Conservation (phyloP, 305 asterid species). For the Euphrasia arctica region DNA sequence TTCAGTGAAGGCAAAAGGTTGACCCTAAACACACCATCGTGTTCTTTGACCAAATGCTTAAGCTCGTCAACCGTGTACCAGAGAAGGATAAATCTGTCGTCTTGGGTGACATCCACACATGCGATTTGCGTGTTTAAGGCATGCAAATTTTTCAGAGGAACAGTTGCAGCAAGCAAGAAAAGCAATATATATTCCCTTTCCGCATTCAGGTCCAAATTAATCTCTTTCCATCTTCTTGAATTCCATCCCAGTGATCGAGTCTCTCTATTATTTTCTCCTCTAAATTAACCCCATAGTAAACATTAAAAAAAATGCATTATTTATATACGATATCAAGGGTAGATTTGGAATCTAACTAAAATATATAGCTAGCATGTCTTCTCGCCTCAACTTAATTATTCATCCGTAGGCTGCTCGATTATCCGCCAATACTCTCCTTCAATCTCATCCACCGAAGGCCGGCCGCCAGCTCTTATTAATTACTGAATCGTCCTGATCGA, state of each 20-base stretch:
- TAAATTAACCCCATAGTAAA: slow-evolving; percentile 66
- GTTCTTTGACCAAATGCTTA: slow-evolving; percentile 43
- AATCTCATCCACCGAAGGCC: slow-evolving; percentile 62
- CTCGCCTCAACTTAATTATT: slow-evolving; percentile 80
- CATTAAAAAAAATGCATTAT: no score
- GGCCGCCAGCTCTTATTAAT: slow-evolving; percentile 46
- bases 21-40: slow-evolving; percentile 22
- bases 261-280: slow-evolving; percentile 60
- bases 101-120: slow-evolving; percentile 54
- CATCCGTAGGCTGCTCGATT: slow-evolving; percentile 76
- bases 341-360: slow-evolving; percentile 5
- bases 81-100: slow-evolving; percentile 36
- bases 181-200: slow-evolving; percentile 94
- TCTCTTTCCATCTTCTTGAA: slow-evolving; percentile 66
- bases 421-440: slow-evolving; percentile 94
- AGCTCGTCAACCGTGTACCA: slow-evolving; percentile 52
- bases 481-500: slow-evolving; percentile 28
- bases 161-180: slow-evolving; percentile 75
- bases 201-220: slow-evolving; percentile 51
- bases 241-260: slow-evolving; percentile 31
- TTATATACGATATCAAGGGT: no score
- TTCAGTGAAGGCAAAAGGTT: slow-evolving; percentile 36
- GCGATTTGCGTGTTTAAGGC: slow-evolving; percentile 73
- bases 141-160: slow-evolving; percentile 65
- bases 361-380: slow-evolving; percentile 29